Conservation (phyloP, 2,329 filamentous ascomycete species). For the Clarireedia paspali region DNA sequence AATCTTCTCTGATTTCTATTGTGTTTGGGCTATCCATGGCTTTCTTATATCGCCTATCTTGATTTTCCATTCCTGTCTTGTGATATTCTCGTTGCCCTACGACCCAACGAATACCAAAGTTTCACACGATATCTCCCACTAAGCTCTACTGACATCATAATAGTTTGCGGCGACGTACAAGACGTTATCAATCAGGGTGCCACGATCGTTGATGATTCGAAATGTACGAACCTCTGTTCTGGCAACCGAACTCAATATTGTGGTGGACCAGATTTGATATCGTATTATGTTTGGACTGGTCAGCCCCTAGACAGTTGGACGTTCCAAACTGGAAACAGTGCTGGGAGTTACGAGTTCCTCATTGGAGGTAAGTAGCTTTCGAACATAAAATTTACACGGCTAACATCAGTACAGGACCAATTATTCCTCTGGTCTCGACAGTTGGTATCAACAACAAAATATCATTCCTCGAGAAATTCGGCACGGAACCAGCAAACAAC, state of each 20-base stretch:
- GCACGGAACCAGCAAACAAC: slow-evolving; percentile 48
- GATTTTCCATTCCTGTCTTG: not conserved
- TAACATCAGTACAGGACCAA: slow-evolving; percentile 27
- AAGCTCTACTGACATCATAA: not conserved
- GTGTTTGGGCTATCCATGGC: not conserved
- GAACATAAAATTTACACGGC: not conserved
- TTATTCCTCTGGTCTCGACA: slow-evolving; percentile 50
- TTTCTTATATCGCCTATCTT: not conserved
- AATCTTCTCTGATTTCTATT: not conserved
- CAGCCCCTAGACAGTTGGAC: slow-evolving; percentile 43
- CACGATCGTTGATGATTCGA: slow-evolving; percentile 1
- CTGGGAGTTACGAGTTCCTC: slow-evolving; percentile 50
- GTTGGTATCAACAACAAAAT: slow-evolving; percentile 52
- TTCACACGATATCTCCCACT: not conserved
- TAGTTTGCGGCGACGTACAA: slow-evolving; percentile 13
- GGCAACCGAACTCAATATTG: slow-evolving; percentile 11
- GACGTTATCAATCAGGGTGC: slow-evolving; percentile 8
- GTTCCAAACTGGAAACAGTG: slow-evolving; percentile 42
- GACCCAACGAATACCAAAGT: not conserved
- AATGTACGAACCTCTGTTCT: slow-evolving; percentile 36
- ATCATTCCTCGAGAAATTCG: slow-evolving; percentile 50
- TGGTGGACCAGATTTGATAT: slow-evolving; percentile 12
- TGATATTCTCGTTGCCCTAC: not conserved
- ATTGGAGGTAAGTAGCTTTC: slow-evolving; percentile 38
- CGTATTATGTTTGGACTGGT: slow-evolving; percentile 13